These are phyloP conservation scores for Cicer pinnatifidum DNA, from an alignment of 306 rosid genomes.

Conservation along the genomic window DNA sequence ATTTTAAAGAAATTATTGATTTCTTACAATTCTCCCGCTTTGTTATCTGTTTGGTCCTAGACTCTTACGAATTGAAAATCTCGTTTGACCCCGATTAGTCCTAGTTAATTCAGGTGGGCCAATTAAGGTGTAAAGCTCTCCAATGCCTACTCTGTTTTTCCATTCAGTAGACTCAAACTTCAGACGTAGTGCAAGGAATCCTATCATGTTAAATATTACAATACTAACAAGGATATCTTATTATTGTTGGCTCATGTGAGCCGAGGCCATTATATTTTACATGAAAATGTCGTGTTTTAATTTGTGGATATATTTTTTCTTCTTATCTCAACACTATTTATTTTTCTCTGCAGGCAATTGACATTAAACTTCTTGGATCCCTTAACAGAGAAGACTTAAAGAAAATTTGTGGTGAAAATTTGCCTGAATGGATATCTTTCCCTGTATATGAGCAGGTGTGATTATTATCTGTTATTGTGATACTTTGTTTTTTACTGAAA, in stretches of 20 bases:
- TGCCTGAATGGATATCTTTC: conserved; percentile 97
- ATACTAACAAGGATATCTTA: conserved; percentile 4
- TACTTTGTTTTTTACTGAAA: conserved; percentile 26
- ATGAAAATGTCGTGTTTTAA: conserved; percentile 11
- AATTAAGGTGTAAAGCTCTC: neutral
- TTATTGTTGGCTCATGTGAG: neutral
- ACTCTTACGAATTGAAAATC: neutral
- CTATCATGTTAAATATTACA: neutral
- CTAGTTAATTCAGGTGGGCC: neutral
- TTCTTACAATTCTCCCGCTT: neutral
- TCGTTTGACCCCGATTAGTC: neutral
- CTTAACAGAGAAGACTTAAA: conserved; percentile 84
- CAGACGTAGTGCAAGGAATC: neutral
- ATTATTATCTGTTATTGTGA: conserved; percentile 12
- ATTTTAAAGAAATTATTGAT: neutral
- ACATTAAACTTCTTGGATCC: conserved; percentile 86
- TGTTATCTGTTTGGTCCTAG: neutral
- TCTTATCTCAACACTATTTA: conserved; percentile 11
- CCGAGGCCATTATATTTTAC: conserved; percentile 15
- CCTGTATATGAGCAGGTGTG: conserved; percentile 89
- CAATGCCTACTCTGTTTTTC: neutral
- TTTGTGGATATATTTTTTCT: neutral
- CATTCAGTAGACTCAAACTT: neutral
- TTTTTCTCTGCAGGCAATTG: conserved; percentile 75
- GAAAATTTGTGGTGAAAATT: conserved; percentile 86